Evolutionary conservation across 202 grass and related monocot genomes (phyloP).

Genomic region (Brachypodium distachyon): DNA sequence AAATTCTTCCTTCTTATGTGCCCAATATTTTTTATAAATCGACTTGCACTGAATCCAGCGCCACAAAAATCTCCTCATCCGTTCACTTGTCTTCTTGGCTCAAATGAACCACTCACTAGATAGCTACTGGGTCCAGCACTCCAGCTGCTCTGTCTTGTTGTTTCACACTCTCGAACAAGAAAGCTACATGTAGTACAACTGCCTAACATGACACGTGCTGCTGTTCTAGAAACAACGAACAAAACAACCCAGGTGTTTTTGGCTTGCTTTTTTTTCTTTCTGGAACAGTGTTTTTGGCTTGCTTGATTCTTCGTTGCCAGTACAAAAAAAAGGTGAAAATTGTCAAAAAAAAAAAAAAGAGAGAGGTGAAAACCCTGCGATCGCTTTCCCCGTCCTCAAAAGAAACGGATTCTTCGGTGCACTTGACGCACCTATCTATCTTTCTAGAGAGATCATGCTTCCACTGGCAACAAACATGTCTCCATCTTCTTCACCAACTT

Average conservation of each 20-base stretch:
- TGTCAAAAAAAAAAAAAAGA: no score
- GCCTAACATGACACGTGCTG: no score
- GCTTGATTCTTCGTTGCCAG: not conserved
- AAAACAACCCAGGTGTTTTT: no score
- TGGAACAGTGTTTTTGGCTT: no score
- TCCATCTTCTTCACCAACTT: conserved; percentile 6
- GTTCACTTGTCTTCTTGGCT: not conserved
- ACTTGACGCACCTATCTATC: not conserved
- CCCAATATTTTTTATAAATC: not conserved
- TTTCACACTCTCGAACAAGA: no score
- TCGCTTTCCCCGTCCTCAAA: not conserved
- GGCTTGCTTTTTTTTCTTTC: no score
- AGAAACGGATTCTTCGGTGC: not conserved
- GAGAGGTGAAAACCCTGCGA: no score
- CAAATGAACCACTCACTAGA: not conserved
- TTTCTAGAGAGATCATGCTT: conserved; percentile 36
- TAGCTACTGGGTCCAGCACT: no score
- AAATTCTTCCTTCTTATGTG: no score
- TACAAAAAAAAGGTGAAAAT: not conserved
- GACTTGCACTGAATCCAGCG: not conserved
- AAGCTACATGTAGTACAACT: no score
- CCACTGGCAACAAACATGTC: not conserved
- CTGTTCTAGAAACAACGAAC: not conserved
- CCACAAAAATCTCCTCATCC: not conserved
- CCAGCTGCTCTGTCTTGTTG: not conserved